Evolutionary conservation across 2,329 filamentous ascomycete species (phyloP), one percentile per base, ranked within the genome.

Genomic region (Exophiala viscosa): DNA sequence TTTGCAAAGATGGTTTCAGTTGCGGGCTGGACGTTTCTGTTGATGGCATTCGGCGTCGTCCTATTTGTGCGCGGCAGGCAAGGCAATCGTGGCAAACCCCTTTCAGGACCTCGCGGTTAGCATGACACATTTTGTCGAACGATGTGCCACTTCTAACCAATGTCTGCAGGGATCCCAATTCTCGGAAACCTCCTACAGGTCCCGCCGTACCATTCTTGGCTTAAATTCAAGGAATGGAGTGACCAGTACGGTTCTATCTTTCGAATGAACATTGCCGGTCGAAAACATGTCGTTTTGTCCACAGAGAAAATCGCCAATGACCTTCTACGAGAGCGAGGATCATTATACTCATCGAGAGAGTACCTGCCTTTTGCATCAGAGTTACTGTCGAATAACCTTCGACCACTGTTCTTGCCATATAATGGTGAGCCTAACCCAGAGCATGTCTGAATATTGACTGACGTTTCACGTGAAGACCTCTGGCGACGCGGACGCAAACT

Each of bases 401-500:
- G 63, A 31, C 57, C 66, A 2, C 45, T 71, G 5, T 5, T 60
- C 72, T 14, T 55, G 66, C 0, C 55, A 73, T 3, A 66, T 65
- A 3, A 50, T 70, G 18, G 61, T 64, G 14, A 44, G 41, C 5
- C 8, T 11, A 2, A n/a, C n/a, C 34, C 14, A 11, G n/a, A n/a
- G 62, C 61, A 11, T 71, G 75, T 43, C 67, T 69, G 8, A 62
- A 68, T 10, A 66, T 60, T 5, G 15, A 31, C 17, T 40, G 14
- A 49, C 31, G 38, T 17, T 20, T 28, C 2, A 0, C 6, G 2
- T 4, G 3, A 2, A 52, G 50, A 63, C 28, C 44, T 55, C 9
- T 72, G 73, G 20, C 67, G 67, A 33, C 64, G 63, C 2, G 68
- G 76, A 36, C 74, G 78, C 7, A 79, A 74, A 60, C 67, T 73